Base-by-base conservation (phyloP, 2,329 filamentous ascomycete genomes). In the Aureobasidium uvarum region DNA sequence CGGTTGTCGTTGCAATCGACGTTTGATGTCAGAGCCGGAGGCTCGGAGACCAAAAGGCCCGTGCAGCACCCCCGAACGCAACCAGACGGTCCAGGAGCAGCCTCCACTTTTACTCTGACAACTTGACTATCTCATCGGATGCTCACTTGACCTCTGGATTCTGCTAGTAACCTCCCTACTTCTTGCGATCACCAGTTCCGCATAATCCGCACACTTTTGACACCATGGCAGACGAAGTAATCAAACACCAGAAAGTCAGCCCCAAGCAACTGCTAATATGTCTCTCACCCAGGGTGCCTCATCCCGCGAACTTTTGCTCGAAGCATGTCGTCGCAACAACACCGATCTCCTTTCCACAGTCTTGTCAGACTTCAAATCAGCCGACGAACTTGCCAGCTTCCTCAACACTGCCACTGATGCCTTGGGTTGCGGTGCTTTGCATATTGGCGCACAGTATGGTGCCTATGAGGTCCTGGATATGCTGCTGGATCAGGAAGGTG, bases 281-380 rank as follows among this genome's bases (percentile, higher is more conserved):
- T 45, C 5, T 6, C 45, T 16, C 48, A 51, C 13, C 18, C 38
- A 68, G 67, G 95, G 94, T 76, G 94, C 94, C 71, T 91, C 91
- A 67, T 86, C 88, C 54, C 84, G 88, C 77, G 94, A 98, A 81
- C 85, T 91, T 73, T 85, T 98, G 72, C 86, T 98, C 78, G 94
- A 96, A 81, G 91, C 95, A 72, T 96, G 91, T 80, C 91, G 94
- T 68, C 86, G 92, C 74, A 94, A 98, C 84, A 97, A 98, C 79
- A 88, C 88, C 70, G 89, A 94, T 63, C 86, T 98, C 67, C 86
- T 98, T 65, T 80, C 85, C 71, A 89, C 95, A 72, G 84, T 93
- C 66, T 83, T 97, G 70, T 79, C 84, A 48, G 79, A 80, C 69
- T 80, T 85, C 73, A 75, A 76, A 69, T 76, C 79, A 63, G 75